Base-by-base conservation (phyloP, 1,284 basidiomycete species). In the Leccinum angustisporum region DNA sequence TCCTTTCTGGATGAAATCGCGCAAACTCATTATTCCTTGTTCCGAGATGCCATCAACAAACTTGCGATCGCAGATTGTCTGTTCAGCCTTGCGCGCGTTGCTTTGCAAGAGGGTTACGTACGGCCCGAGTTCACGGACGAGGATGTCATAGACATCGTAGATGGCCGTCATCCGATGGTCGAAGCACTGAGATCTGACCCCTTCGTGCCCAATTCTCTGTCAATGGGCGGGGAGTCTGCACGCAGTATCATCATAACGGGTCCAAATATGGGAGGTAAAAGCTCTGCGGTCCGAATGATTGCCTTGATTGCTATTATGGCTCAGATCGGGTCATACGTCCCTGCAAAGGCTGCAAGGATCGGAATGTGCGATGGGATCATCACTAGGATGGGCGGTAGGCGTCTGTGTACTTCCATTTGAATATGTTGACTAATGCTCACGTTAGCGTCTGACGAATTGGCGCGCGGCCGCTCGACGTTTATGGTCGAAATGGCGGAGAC, bases 401-500 rank as follows among this genome's bases (percentile, higher is more conserved):
- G 14, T 34, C 2, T 7, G 4, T n/a, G 18, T 11, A 5, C 33
- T 52, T 57, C 50, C 46, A 3, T 63, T 57, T 31, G 54, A 48
- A 51, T 60, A 53, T 14, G 51, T 52, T 50, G 25, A 43, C 54
- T 63, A 11, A 72, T 30, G 8, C 14, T n/a, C 8, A 9, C 59
- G 30, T 50, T 62, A 91, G 95, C 95, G 0, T 90, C 87, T 5
- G 96, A 98, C 71, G 92, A 96, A 65, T 76, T 98, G 36, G 84
- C 87, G 2, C 81, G 89, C 38, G 94, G 94, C 0, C 86, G 93
- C 25, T 94, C 92, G 1, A 98, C 95, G 0, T 97, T 96, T 71
- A 95, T 97, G 94, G 92, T 97, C 1, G 97, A 99, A 77, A 90
- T 98, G 79, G 83, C 88, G 8, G 96, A 98, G 75, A 98, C 96